Evolutionary conservation across 495 filamentous ascomycete species (phyloP).

Genomic region (Podospora fimiseda): DNA sequence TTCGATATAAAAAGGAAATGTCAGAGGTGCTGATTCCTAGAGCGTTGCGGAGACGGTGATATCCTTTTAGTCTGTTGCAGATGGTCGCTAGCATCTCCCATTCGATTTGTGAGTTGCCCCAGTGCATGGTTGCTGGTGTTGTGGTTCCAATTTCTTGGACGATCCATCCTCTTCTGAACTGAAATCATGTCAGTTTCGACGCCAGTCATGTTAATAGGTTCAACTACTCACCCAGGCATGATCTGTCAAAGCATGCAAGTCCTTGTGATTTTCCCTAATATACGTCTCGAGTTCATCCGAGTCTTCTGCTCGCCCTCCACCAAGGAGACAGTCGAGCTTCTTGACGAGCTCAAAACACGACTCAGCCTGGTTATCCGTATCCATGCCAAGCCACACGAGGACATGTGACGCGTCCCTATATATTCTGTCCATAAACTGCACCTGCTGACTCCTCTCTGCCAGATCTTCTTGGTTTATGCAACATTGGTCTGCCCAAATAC

Average conservation of each 20-base stretch:
- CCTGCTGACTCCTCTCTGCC: neutral
- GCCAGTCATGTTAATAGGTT: too few relatives aligned
- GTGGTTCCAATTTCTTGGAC: constrained; percentile 21
- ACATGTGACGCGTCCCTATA: neutral
- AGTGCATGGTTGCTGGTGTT: constrained; percentile 18
- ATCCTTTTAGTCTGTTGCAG: constrained; percentile 16
- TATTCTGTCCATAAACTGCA: neutral
- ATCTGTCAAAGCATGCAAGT: neutral
- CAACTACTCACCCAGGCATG: neutral
- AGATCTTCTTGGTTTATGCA: neutral
- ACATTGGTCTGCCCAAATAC: neutral
- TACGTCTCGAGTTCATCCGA: neutral
- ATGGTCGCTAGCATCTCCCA: constrained; percentile 8
- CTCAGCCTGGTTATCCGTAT: neutral
- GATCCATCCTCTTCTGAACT: constrained; percentile 21
- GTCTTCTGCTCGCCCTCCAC: too few relatives aligned
- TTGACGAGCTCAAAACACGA: neutral
- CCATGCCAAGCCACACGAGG: neutral
- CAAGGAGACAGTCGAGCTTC: neutral
- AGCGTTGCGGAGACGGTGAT: constrained; percentile 19
- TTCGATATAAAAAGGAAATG: constrained; percentile 20
- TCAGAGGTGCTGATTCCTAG: constrained; percentile 16
- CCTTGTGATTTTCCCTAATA: neutral
- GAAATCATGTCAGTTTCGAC: neutral
- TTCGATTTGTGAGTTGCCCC: constrained; percentile 1